Percentiles rank a stretch among this genome's conserved stretches.
These are phyloP conservation scores for Solanum appendiculatum DNA, from an alignment of 257 asterid genomes.

Conservation along the genomic window DNA sequence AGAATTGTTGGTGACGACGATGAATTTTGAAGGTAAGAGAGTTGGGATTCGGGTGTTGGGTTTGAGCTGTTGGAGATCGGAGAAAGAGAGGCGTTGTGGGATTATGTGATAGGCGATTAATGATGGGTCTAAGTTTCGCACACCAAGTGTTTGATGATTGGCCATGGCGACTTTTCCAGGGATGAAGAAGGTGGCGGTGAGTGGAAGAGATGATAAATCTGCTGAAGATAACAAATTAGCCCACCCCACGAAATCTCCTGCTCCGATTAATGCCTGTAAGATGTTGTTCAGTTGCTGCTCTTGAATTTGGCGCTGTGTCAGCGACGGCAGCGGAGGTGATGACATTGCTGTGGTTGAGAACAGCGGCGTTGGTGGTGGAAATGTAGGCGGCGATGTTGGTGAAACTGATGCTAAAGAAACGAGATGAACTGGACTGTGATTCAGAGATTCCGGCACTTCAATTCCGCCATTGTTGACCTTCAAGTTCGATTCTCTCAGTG, in stretches of 20 bases:
- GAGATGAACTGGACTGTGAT: background rate
- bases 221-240: slow-evolving; percentile 36
- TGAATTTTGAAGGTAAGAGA: slow-evolving; percentile 38
- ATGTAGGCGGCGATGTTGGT: slow-evolving; percentile 1
- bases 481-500: background rate
- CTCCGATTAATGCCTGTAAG: slow-evolving; percentile 44
- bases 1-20: slow-evolving; percentile 45
- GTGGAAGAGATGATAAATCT: slow-evolving; percentile 35
- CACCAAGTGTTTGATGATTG: slow-evolving; percentile 4
- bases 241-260: slow-evolving; percentile 56
- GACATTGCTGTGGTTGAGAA: background rate
- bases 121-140: slow-evolving; percentile 25
- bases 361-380: slow-evolving; percentile 10
- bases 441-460: background rate
- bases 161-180: slow-evolving; percentile 47
- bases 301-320: slow-evolving; percentile 1
- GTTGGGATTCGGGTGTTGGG: slow-evolving; percentile 46
- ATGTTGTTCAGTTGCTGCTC: slow-evolving; percentile 36
- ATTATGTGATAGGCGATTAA: slow-evolving; percentile 52
- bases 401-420: background rate
- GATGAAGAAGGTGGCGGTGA: slow-evolving; percentile 60
- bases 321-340: background rate
- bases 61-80: slow-evolving; percentile 24
- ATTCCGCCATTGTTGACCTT: background rate
- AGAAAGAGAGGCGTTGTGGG: slow-evolving; percentile 61